These are phyloP conservation scores for Puccinia polysora DNA, from an alignment of 1,284 basidiomycete species.

Conservation along the genomic window DNA sequence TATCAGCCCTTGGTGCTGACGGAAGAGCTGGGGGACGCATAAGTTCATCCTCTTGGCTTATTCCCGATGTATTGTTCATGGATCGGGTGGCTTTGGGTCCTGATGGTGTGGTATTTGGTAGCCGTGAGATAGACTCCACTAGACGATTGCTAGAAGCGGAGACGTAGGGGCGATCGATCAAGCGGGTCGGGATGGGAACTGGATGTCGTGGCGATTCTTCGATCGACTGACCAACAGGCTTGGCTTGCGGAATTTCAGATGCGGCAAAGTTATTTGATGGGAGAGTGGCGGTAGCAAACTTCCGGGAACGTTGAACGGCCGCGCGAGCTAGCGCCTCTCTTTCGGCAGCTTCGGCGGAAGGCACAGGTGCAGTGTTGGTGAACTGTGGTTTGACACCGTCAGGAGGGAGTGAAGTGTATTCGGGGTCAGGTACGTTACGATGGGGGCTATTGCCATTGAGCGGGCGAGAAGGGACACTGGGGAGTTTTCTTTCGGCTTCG, in stretches of 20 bases:
- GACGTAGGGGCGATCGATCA: conserved; percentile 4
- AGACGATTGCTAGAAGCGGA: conserved; percentile 1
- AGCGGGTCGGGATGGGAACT: conserved; percentile 2
- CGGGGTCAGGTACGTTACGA: conserved; percentile 18
- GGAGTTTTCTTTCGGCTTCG: conserved; percentile 33
- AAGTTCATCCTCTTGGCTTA: conserved; percentile 11
- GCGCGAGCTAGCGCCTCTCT: conserved; percentile 40
- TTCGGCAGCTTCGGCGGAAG: conserved; percentile 33
- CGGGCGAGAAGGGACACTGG: conserved; percentile 8
- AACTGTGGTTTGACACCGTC: conserved; percentile 7
- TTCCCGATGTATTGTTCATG: background rate
- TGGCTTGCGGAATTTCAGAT: conserved; percentile 2
- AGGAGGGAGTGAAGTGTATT: background rate
- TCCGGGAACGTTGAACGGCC: conserved; percentile 37
- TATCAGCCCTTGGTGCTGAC: conserved; percentile 35
- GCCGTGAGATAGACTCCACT: background rate
- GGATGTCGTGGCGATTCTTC: conserved; percentile 15
- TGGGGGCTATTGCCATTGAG: conserved; percentile 4
- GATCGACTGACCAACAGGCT: background rate
- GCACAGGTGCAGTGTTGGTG: background rate
- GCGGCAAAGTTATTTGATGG: background rate
- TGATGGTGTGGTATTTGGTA: conserved; percentile 6
- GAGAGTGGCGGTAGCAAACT: conserved; percentile 17
- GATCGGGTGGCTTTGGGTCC: conserved; percentile 19
- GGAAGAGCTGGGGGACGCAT: conserved; percentile 36